Evolutionary conservation across 2,329 filamentous ascomycete genomes (phyloP).

Genomic region (Sarocladium brachiariae): DNA sequence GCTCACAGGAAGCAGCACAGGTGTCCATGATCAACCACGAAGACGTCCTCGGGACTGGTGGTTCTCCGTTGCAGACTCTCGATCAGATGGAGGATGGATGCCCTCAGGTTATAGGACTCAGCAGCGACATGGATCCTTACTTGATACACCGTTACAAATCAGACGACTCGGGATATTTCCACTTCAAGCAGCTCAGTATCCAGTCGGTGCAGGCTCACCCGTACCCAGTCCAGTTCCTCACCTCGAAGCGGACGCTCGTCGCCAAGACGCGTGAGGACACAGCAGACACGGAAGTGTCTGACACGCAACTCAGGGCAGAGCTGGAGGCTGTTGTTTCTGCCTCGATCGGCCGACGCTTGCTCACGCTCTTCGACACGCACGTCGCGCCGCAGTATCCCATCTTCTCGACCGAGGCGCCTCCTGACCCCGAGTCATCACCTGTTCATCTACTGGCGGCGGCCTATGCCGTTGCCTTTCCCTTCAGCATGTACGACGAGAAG

Average conservation of each 20-base stretch:
- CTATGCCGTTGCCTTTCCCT: constrained; percentile 15
- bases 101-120: constrained; percentile 12
- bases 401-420: constrained; percentile 11
- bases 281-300: constrained; percentile 2
- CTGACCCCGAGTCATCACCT: constrained; percentile 10
- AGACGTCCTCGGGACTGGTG: neutral
- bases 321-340: constrained; percentile 9
- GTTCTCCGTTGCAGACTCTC: constrained; percentile 1
- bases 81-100: constrained; percentile 5
- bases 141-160: constrained; percentile 10
- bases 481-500: constrained; percentile 16
- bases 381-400: constrained; percentile 13
- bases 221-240: constrained; percentile 14
- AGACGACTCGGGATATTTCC: constrained; percentile 13
- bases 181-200: constrained; percentile 17
- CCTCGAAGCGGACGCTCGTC: constrained; percentile 13
- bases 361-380: constrained; percentile 12
- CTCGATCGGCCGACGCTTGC: constrained; percentile 10
- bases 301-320: constrained; percentile 4
- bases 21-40: neutral
- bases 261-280: constrained; percentile 13
- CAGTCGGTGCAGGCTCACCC: constrained; percentile 13
- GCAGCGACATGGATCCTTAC: constrained; percentile 13
- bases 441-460: constrained; percentile 13
- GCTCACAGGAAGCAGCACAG: neutral